A percentile compares a stretch with the other conserved stretches of the same genome.
Conservation (phyloP, 1,284 basidiomycete genomes). For the Retiboletus fuscus region DNA sequence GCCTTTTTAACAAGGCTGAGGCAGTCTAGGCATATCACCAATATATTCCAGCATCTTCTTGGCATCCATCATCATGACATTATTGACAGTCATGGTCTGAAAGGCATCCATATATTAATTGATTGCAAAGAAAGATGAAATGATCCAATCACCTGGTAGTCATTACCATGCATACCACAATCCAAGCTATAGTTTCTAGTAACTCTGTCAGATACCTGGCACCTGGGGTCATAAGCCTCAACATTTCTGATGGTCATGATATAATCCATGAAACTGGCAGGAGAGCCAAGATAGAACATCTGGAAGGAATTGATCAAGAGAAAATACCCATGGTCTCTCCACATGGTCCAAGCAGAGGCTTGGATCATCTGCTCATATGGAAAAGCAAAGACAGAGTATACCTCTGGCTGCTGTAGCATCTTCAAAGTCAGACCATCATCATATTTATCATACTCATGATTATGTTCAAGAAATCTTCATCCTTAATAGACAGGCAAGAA, state of each 20-base stretch:
- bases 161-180: no score
- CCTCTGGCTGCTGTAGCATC: conserved; percentile 16
- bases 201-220: no score
- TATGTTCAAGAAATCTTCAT: not conserved
- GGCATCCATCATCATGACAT: conserved; percentile 24
- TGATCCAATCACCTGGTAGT: not conserved
- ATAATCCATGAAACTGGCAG: conserved; percentile 21
- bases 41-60: conserved; percentile 31
- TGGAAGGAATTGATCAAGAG: conserved; percentile 23
- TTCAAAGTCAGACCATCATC: conserved; percentile 27
- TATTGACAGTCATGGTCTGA: no score
- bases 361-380: conserved; percentile 9
- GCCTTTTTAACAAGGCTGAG: not conserved
- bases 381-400: conserved; percentile 18
- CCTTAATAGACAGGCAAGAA: conserved; percentile 4
- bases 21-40: no score
- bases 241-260: conserved; percentile 14
- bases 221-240: no score
- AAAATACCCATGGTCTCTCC: conserved; percentile 33
- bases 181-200: no score
- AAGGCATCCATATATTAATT: no score
- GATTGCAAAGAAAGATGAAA: no score
- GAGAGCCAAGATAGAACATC: conserved; percentile 34
- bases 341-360: conserved; percentile 29
- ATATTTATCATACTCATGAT: conserved; percentile 26